Percentiles rank a stretch among this genome's conserved stretches.
Evolutionary conservation across 1,139 yeast genomes (phyloP).

Genomic region (Hansenula sp.): DNA sequence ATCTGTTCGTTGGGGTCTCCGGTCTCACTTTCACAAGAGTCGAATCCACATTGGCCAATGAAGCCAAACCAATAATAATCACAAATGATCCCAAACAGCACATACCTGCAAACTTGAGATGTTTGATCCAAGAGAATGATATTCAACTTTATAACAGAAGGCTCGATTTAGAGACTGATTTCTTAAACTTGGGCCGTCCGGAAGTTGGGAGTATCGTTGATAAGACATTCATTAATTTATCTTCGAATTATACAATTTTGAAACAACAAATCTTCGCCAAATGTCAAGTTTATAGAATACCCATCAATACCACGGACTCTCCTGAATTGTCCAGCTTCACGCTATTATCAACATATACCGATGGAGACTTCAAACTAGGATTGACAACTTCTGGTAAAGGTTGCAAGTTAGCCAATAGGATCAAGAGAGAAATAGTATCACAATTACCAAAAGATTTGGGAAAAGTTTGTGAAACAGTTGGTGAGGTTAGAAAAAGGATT

Average conservation of each 20-base stretch:
- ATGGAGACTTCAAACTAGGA: slow-evolving; percentile 79
- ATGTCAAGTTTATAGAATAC: slow-evolving; percentile 66
- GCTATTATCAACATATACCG: slow-evolving; percentile 62
- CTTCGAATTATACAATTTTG: slow-evolving; percentile 25
- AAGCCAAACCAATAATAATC: slow-evolving; percentile 56
- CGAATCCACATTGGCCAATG: slow-evolving; percentile 44
- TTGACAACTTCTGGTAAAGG: slow-evolving; percentile 89
- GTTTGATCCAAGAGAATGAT: slow-evolving; percentile 23
- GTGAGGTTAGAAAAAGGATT: slow-evolving; percentile 55
- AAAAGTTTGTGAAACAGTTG: slow-evolving; percentile 64
- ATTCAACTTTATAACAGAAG: slow-evolving; percentile 32
- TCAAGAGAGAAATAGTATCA: slow-evolving; percentile 69
- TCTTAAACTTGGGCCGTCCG: slow-evolving; percentile 55
- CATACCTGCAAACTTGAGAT: slow-evolving; percentile 26
- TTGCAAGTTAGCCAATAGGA: slow-evolving; percentile 77
- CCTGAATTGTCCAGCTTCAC: slow-evolving; percentile 75
- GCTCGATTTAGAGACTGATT: slow-evolving; percentile 37
- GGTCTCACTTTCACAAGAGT: slow-evolving; percentile 50
- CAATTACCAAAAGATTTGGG: slow-evolving; percentile 70
- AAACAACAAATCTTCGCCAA: slow-evolving; percentile 39
- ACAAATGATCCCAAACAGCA: slow-evolving; percentile 20
- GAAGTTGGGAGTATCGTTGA: slow-evolving; percentile 68
- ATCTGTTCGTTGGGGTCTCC: slow-evolving; percentile 61
- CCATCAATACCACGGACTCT: slow-evolving; percentile 75
- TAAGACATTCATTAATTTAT: slow-evolving; percentile 62